Base-by-base conservation (phyloP, 2,329 filamentous ascomycete genomes). In the Trichophyton mentagrophytes region DNA sequence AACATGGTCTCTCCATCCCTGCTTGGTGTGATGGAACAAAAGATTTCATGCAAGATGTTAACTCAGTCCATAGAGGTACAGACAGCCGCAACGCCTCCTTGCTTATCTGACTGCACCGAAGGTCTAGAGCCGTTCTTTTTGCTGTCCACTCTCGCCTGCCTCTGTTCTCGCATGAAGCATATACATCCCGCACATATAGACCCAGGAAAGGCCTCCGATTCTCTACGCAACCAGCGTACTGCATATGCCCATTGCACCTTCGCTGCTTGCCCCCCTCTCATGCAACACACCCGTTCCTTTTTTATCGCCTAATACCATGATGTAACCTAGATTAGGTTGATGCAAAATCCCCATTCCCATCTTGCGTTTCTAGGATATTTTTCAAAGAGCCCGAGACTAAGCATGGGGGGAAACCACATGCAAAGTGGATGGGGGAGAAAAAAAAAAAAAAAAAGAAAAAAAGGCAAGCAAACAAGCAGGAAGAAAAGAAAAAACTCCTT, bases 21-120 rank as follows among this genome's bases (percentile, higher is more conserved):
- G 51, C 47, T 25, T 55, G 51, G 51, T 55, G 51, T 55, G 51
- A 55, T 36, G 25, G 51, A 55, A 55, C 51, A 55, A 44, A 13
- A 36, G 27, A 55, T 36, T 55, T 55, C 51, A 55, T 55, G 51
- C 51, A 55, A 55, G 51, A 55, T 55, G 27, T 55, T n/a, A 42
- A 17, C 40, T 27, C 33, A 17, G 40, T 20, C 40, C 3, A 44
- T 44, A 7, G 15, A 44, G 40, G 6, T 7, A 20, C 3, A n/a
- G 20, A 9, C 49, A 30, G 27, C 49, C 49, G 22, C 49, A 30
- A 17, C n/a, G 40, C 49, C 51, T 36, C 51, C 22, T 36, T 55
- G 25, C 51, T 17, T 55, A 20, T 17, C 27, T 20, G 5, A 17
- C 51, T 36, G 30, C 51, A 55, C n/a, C 51, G n/a, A 20, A 36